Base-by-base conservation (phyloP, 495 filamentous ascomycete species). In the Letharia columbiana region DNA sequence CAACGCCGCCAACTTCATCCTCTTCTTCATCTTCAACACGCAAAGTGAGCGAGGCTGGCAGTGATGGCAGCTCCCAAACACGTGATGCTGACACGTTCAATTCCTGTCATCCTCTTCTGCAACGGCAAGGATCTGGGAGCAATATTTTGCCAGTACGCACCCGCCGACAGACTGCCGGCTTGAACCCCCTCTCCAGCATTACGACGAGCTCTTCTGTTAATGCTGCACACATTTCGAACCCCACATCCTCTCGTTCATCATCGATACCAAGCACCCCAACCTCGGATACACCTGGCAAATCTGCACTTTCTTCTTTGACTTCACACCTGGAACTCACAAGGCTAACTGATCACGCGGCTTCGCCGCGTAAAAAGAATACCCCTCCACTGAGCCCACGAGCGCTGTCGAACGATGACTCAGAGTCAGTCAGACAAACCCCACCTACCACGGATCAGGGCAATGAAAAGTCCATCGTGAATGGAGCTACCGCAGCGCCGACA, bases 371-470 rank as follows among this genome's bases (percentile, higher is more conserved):
- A 80, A 95, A 96, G 92, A 96, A 88, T 79, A 93, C 89, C 67
- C 88, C 91, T 68, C 86, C 91, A 47, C 90, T 91, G 65, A 94
- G 92, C 41, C 93, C 91, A 63, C 86, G 92, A 74, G 86, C 92
- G 58, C 84, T 91, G 74, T 96, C 92, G 57, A 84, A 86, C 75
- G 73, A 72, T 69, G 74, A 73, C 62, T 75, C 72, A 39, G 69
- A 71, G 42, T 31, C 63, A 41, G 60, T 59, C 62, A 66, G 57
- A 28, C 49, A 66, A 56, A 57, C 33, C 20, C 58, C 63, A 76
- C 67, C 75, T 77, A 68, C 82, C 9, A 70, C 78, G 47, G 77
- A 78, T 18, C 70, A 78, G 39, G 73, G 78, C 20, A 71, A 75
- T 12, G 60, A 66, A 28, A 75, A 76, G 49, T 66, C 71, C 39